phyloP scores from a whole-genome alignment of 1,284 basidiomycete species.

The Ustilago bromivora region DNA sequence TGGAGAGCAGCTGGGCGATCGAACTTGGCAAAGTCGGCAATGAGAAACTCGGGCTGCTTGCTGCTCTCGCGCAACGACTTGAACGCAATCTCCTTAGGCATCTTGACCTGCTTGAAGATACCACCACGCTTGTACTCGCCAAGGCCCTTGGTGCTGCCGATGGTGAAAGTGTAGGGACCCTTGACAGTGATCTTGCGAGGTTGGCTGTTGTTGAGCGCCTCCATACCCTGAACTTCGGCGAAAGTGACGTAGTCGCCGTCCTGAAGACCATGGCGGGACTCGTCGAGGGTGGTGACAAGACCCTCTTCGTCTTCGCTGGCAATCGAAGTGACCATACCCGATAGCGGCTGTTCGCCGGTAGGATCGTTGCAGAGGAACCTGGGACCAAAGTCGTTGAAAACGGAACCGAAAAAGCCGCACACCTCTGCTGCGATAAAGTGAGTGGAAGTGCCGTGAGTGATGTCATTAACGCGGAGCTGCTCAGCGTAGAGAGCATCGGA shows the following conservation, averaged over 20 bases:
- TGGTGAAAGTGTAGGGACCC: constrained; percentile 72
- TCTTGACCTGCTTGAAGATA: constrained; percentile 98
- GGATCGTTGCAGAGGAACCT: constrained; percentile 95
- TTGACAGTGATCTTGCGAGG: constrained; percentile 93
- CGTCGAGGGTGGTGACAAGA: constrained; percentile 94
- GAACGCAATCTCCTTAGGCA: constrained; percentile 87
- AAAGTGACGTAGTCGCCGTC: constrained; percentile 99
- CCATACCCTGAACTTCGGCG: constrained; percentile 96
- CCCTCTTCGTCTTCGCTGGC: constrained; percentile 76
- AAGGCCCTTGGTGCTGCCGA: constrained; percentile 68
- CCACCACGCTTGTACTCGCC: constrained; percentile 88
- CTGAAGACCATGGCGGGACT: constrained; percentile 95
- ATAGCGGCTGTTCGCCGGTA: constrained; percentile 91
- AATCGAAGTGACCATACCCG: constrained; percentile 90
- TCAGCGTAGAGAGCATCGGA: constrained; percentile 82
- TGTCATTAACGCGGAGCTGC: constrained; percentile 93
- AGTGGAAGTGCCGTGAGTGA: constrained; percentile 75
- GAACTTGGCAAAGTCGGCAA: constrained; percentile 98
- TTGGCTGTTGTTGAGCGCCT: constrained; percentile 87
- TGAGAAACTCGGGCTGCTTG: constrained; percentile 85
- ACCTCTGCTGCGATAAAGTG: constrained; percentile 94
- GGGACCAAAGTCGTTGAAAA: constrained; percentile 96
- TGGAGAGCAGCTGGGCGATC: constrained; percentile 92
- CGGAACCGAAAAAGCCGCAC: constrained; percentile 91
- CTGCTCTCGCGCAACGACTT: constrained; percentile 93